A percentile compares a stretch with the other conserved stretches of the same genome.
Evolutionary conservation across 78 protist species (phyloP).

Genomic region (Dictyostelium capitatum): DNA sequence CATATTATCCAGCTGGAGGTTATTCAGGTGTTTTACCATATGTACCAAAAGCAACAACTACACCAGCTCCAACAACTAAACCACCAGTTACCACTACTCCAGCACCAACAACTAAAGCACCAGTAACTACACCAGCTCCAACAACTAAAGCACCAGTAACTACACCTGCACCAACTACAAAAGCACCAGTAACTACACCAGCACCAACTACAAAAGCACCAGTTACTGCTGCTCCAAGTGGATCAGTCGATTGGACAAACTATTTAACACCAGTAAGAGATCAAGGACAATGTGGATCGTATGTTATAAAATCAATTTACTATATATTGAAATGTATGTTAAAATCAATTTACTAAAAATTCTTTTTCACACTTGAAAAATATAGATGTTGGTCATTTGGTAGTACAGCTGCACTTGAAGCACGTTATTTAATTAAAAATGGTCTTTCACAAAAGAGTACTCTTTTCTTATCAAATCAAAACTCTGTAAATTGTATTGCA

Average conservation of each 20-base stretch:
- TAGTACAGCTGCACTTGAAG: constrained; percentile 32
- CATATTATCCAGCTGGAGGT: constrained; percentile 33
- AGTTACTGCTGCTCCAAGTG: not conserved
- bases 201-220: not conserved
- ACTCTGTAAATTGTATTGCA: constrained; percentile 25
- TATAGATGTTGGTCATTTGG: constrained; percentile 89
- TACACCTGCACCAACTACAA: constrained; percentile 31
- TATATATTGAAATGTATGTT: no score
- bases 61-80: constrained; percentile 16
- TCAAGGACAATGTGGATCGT: constrained; percentile 90
- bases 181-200: not conserved
- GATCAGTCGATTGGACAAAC: constrained; percentile 72
- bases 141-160: constrained; percentile 19
- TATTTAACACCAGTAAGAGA: constrained; percentile 89
- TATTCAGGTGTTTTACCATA: constrained; percentile 39
- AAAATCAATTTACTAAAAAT: not conserved
- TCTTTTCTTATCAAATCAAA: constrained; percentile 47
- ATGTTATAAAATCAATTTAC: no score
- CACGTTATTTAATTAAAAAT: constrained; percentile 33
- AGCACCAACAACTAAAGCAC: constrained; percentile 22
- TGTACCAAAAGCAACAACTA: not conserved
- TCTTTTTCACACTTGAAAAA: not conserved
- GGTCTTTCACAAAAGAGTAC: not conserved
- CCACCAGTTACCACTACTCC: constrained; percentile 21
- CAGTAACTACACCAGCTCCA: constrained; percentile 22